phyloP scores from a whole-genome alignment of 257 asterid species.

The Solanum microdontum region DNA sequence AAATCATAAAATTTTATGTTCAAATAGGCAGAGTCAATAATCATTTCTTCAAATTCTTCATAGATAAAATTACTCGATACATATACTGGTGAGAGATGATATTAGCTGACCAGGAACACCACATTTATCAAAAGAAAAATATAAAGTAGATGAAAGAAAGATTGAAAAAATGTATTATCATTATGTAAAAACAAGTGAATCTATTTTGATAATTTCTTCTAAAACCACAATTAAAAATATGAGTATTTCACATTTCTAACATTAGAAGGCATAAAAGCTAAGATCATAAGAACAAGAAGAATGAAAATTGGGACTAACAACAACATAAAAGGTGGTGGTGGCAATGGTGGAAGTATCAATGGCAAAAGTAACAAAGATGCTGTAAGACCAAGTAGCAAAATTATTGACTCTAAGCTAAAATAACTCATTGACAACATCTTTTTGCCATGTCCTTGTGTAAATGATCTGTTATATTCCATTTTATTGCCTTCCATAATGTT shows the following conservation, averaged over 20 bases:
- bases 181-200: neutral
- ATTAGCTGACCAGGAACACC: neutral
- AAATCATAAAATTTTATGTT: neutral
- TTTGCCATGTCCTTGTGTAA: constrained; percentile 13
- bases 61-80: neutral
- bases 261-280: constrained; percentile 64
- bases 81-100: neutral
- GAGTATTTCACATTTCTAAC: constrained; percentile 1
- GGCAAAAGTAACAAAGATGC: constrained; percentile 61
- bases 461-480: neutral
- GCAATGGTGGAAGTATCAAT: constrained; percentile 58
- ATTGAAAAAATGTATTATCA: neutral
- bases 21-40: neutral
- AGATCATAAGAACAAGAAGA: constrained; percentile 40
- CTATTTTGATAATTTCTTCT: neutral
- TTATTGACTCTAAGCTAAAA: constrained; percentile 40
- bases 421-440: constrained; percentile 20
- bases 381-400: constrained; percentile 43
- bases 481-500: constrained; percentile 7
- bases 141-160: neutral
- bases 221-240: constrained; percentile 1
- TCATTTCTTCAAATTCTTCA: neutral
- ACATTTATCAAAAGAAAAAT: neutral
- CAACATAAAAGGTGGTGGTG: constrained; percentile 79
- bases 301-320: constrained; percentile 53